Base-by-base conservation (phyloP, 1,284 basidiomycete species). In the Sporisorium sorghi region DNA sequence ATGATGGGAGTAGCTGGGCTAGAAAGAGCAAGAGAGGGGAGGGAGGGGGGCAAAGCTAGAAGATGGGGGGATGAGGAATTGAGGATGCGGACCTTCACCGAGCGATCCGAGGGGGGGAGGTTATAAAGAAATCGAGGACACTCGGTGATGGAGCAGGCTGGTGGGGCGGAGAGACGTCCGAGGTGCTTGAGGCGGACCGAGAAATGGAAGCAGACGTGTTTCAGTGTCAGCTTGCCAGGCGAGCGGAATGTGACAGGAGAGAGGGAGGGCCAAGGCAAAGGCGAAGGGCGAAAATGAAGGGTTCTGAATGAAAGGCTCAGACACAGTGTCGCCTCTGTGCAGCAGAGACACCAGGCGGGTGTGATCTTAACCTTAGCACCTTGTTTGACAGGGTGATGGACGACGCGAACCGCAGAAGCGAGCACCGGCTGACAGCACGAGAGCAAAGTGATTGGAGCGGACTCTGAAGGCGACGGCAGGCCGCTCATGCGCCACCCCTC, bases 61-160 rank as follows among this genome's bases (percentile, higher is more conserved):
- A 46, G 58, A 58, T 50, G 47, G 55, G 33, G 26, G 51, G 11
- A 9, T 5, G 11, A 37, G 35, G 46, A 37, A n/a, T n/a, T 37
- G 35, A 37, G 52, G 58, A 61, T 60, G 58, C 51, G 35, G 58
- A 61, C 52, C 54, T 68, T 73, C 64, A 64, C 71, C 65, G 71
- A 73, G 71, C 43, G 56, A 49, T 73, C 71, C 71, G 71, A 73
- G 71, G 64, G 68, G 30, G n/a, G n/a, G 24, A 50, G 37, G 43
- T 73, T 73, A 64, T 73, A 73, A 68, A 54, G 44, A 51, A 68
- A 61, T 57, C 15, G 54, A 43, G 44, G 43, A 15, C 39, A 30
- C 61, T 64, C 61, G 64, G 71, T 58, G 71, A 68, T 68, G 59
- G 59, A 54, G 61, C 54, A 53, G 39, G 46, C 21, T 40, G 43